Evolutionary conservation across 2,329 filamentous ascomycete genomes (phyloP), one percentile per base, ranked within the genome.

Genomic region (Trichophyton rubrum): DNA sequence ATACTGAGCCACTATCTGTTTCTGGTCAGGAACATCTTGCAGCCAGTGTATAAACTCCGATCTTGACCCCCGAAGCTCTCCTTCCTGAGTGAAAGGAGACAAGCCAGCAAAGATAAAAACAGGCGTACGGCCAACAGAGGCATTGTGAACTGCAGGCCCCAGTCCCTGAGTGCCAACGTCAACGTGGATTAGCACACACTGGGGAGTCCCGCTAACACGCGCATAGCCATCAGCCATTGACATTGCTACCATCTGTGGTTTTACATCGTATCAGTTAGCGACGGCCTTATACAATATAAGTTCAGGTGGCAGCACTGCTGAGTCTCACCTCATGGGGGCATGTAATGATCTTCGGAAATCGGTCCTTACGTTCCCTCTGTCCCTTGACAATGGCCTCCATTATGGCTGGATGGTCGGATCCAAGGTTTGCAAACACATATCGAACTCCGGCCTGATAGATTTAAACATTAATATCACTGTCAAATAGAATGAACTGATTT

Each of bases 21-120:
- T 89, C 71, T 92, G 89, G 67, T 92, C 87, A 0, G 86, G 88
- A 2, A 90, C 86, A 72, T 92, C 87, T 68, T 92, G 88, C 35
- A 91, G 86, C 87, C 88, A 92, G 71, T 92, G 88, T 66, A 90
- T 91, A 70, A 89, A 91, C 72, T 92, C 89, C 1, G 87, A 90
- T 59, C 88, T 79, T n/a, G 81, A 85, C 11, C 88, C 88, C 0
- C 85, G 80, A 74, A 87, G 83, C 72, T 92, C 88, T 15, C 88
- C 88, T 67, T 90, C 87, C 33, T 86, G 80, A 0, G 88, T 91
- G 69, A 85, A 89, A 0, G 88, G 89, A 9, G 85, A 88, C 15
- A 91, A 75, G 3, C 88, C 88, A 1, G 88, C 88, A 67, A 92
- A 91, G 60, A 92, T 84, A 53, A 92, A 73, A 3, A 92, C 84